Base-by-base conservation (phyloP, 2,329 filamentous ascomycete species). In the Fusarium sp. region DNA sequence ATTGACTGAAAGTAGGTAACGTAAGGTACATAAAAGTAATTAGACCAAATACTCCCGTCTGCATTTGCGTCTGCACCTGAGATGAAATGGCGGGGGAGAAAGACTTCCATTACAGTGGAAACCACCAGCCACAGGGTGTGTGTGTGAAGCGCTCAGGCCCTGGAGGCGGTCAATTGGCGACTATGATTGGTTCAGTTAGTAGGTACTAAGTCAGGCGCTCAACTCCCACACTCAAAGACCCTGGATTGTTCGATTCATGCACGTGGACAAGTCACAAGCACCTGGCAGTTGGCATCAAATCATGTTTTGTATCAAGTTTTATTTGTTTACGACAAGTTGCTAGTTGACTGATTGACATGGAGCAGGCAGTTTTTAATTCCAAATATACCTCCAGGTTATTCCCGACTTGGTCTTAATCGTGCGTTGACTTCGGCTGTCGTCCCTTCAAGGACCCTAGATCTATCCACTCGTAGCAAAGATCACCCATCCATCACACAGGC, bases 221-320 rank as follows among this genome's bases (percentile, higher is more conserved):
- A 23, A 23, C 23, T 23, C 23, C 23, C 23, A 62, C 57, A 52
- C 19, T 62, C 51, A 14, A 14, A 33, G 32, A 53, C 23, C 23
- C 40, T 45, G 20, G 53, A 30, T 30, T 30, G 23, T 23, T 23
- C 23, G 27, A 11, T 46, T 15, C 37, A 56, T 56, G 65, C 60
- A 68, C 54, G 54, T 54, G 65, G 60, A 61, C 54, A n/a, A 48
- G 56, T 68, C 59, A 67, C 54, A 37, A 63, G 58, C 50, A 49
- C 22, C 25, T 27, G 40, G 37, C 14, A 10, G 15, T 33, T 14
- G 14, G 35, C 25, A 54, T 37, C 47, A 14, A 50, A 39, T 23
- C 25, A 50, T 50, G 27, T 13, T 30, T 30, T 30, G 27, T 30
- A 30, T 30, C 6, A 7, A 23, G 25, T 25, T 25, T 25, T 10